Evolutionary conservation across 106 monocot genomes (phyloP), one percentile per base, ranked within the genome.

Genomic region (Agapanthus africanus): DNA sequence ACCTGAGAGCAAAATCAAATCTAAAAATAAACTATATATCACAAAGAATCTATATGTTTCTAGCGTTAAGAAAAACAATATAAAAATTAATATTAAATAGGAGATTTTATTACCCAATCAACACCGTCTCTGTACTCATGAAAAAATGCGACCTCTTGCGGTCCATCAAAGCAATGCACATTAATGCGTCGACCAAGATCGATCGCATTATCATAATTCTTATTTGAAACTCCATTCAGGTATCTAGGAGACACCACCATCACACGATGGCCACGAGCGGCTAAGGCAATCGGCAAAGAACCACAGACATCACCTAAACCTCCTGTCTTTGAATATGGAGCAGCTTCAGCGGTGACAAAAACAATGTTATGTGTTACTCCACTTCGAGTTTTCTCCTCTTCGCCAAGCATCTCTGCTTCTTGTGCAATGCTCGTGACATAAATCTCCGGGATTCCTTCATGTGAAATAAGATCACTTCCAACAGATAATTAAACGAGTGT

Each of bases 101-200:
- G 30, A 16, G 30, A 74, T 61, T 66, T 63, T 36, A 60, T 37
- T 85, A 91, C 94, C 94, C 94, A 95, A 79, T 95, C 91, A 78
- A 95, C 94, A 47, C 83, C 81, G 21, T 74, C 83, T 41, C 91
- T 78, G 49, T 80, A 85, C 49, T 95, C 94, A 70, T 95, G 94
- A 40, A 85, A 95, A 78, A 88, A 95, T 19, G 50, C 67, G 44
- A 95, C 91, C 59, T 88, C 83, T 9, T 88, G 91, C 46, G 81
- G 77, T 39, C 79, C 94, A 15, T 79, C 85, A 66, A 88, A 95
- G 71, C 94, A 95, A 44, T 69, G 40, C 40, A 88, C 32, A 68
- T 81, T 88, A 52, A 83, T 85, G 31, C 77, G 79, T 11, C 37
- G 61, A 15, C 68, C 81, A 40, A 73, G 37, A 40, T 87, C 79